Base-by-base conservation (phyloP, 2,329 filamentous ascomycete genomes). In the Diaporthe vaccinii region DNA sequence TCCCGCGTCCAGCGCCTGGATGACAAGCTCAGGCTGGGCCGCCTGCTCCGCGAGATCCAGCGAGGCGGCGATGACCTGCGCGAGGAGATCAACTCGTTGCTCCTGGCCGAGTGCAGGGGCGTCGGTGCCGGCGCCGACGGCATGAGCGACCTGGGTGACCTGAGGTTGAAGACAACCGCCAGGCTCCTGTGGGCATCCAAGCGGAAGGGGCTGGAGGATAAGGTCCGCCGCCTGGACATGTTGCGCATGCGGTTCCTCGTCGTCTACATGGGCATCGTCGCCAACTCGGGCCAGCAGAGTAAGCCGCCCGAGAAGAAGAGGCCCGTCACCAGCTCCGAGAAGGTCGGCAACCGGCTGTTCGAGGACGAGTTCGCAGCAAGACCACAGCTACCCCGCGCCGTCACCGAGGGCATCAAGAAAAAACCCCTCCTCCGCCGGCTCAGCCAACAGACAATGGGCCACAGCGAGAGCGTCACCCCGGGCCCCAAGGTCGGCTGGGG, bases 231-330 rank as follows among this genome's bases (percentile, higher is more conserved):
- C 62, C 84, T 93, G 55, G 91, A 93, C 78, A 82, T 92, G 79
- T 81, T 93, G 80, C 87, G 91, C 80, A 92, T 91, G 89, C 88
- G 91, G 76, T 92, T 93, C 80, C 83, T 93, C 44, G 90, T 92
- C 49, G 86, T 91, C 51, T 92, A 91, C 81, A 89, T 93, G 89
- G 89, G 90, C 77, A 87, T 91, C 76, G 86, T 92, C 72, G 84
- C 87, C 17, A 82, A 84, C 15, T 82, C 81, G 59, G 81, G 81
- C 80, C 73, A 81, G 75, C 72, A 82, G 77, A 80, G 44, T 82
- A 84, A 86, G 76, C 85, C 84, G 79, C 80, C 79, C 41, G 78
- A 82, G 55, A 78, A 78, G 74, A 77, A 73, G 25, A 73, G 72
- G 9, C 67, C 74, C 3, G 55, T 78, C 46, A 82, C 77, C 61